A percentile compares a stretch with the other conserved stretches of the same genome.
These are phyloP conservation scores for Cytospora piceicola DNA, from an alignment of 2,329 filamentous ascomycete genomes.

Conservation along the genomic window DNA sequence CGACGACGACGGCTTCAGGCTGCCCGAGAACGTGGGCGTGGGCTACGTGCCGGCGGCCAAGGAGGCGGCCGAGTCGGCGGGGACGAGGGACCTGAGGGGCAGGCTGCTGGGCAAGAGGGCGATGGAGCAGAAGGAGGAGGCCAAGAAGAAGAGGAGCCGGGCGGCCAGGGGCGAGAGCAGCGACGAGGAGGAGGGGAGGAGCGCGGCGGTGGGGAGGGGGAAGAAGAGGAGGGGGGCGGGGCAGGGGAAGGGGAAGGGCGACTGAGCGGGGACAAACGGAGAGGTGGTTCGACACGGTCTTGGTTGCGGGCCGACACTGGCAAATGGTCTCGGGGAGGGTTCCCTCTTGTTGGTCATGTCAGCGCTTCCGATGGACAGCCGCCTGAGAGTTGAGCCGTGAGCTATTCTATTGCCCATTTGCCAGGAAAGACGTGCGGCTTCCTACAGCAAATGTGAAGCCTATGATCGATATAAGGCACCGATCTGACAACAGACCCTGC, in stretches of 20 bases:
- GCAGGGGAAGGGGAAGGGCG: slow-evolving; percentile 1
- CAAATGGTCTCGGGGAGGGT: neutral
- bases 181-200: slow-evolving; percentile 40
- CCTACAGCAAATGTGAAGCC: no score
- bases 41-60: slow-evolving; percentile 42
- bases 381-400: no score
- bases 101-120: slow-evolving; percentile 36
- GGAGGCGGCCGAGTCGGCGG: slow-evolving; percentile 32
- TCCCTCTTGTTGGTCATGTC: neutral
- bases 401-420: no score
- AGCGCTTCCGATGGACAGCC: neutral
- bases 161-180: slow-evolving; percentile 34
- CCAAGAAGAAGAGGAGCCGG: slow-evolving; percentile 28
- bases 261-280: neutral
- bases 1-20: slow-evolving; percentile 35
- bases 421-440: no score
- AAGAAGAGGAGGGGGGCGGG: slow-evolving; percentile 18
- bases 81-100: slow-evolving; percentile 40
- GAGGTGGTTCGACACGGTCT: neutral
- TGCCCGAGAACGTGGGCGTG: slow-evolving; percentile 45
- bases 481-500: no score
- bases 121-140: slow-evolving; percentile 29
- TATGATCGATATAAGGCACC: no score
- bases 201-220: slow-evolving; percentile 35
- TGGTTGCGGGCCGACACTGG: neutral